Percentiles rank a stretch among this genome's conserved stretches.
phyloP scores from a whole-genome alignment of 2,329 filamentous ascomycete genomes.

The Pseudocercospora macadamiae region DNA sequence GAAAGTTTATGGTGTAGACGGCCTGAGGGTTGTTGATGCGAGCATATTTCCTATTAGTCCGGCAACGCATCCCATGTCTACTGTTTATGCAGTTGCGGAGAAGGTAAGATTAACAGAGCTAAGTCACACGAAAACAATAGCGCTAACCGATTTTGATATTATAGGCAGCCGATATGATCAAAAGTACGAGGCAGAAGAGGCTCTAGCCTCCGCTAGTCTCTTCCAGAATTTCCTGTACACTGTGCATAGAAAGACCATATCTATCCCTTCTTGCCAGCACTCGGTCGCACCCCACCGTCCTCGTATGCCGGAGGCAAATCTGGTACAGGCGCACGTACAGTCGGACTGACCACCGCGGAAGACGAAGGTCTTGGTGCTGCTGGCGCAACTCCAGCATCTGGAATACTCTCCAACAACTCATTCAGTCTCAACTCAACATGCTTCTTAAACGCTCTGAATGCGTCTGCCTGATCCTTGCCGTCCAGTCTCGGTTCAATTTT shows the following conservation, averaged over 20 bases:
- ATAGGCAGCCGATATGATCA: too few relatives aligned
- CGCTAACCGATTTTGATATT: too few relatives aligned
- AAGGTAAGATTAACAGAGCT: too few relatives aligned
- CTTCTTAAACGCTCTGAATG: constrained; percentile 29
- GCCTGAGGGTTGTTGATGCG: too few relatives aligned
- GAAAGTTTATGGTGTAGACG: too few relatives aligned
- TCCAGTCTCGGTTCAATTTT: constrained; percentile 28
- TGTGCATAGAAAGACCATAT: background rate
- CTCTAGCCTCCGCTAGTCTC: too few relatives aligned
- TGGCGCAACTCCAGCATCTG: constrained; percentile 6
- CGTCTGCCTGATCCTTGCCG: constrained; percentile 28
- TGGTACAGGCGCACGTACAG: background rate
- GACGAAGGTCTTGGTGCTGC: background rate
- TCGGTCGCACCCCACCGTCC: background rate
- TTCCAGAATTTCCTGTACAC: too few relatives aligned
- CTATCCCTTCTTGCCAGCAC: background rate
- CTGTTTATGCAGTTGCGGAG: too few relatives aligned
- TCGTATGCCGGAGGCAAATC: constrained; percentile 8
- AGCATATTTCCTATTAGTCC: too few relatives aligned
- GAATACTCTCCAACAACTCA: constrained; percentile 23
- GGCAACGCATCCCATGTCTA: too few relatives aligned
- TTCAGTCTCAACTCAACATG: constrained; percentile 29
- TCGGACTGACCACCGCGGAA: background rate
- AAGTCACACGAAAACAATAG: too few relatives aligned
- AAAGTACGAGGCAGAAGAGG: too few relatives aligned